These are phyloP conservation scores for Pseudogymnoascus sp. DNA, from an alignment of 2,329 filamentous ascomycete species.

Conservation along the genomic window DNA sequence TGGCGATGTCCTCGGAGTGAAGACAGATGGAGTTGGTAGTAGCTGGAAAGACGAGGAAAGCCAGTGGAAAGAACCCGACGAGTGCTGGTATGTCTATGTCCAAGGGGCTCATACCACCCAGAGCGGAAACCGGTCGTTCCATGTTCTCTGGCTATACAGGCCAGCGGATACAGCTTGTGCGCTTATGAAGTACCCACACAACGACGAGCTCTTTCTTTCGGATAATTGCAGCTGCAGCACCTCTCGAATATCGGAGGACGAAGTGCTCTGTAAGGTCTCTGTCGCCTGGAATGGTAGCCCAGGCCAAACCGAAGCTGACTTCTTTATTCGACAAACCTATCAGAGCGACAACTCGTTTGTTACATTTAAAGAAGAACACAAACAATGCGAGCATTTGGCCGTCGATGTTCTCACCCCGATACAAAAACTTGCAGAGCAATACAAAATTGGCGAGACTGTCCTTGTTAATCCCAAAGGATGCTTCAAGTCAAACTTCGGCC, in stretches of 20 bases:
- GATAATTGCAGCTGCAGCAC: conserved; percentile 63
- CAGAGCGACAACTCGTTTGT: conserved; percentile 54
- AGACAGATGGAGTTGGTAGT: conserved; percentile 39
- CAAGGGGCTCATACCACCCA: conserved; percentile 42
- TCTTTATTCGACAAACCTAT: conserved; percentile 68
- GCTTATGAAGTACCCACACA: conserved; percentile 58
- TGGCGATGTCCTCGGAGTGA: conserved; percentile 44
- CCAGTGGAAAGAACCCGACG: conserved; percentile 36
- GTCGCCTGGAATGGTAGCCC: conserved; percentile 52
- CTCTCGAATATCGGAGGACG: conserved; percentile 41
- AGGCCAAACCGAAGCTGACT: conserved; percentile 29
- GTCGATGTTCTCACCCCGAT: conserved; percentile 14
- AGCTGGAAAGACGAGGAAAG: conserved; percentile 48
- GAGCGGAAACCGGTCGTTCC: conserved; percentile 40
- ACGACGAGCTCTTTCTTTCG: conserved; percentile 69
- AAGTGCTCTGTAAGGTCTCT: conserved; percentile 50
- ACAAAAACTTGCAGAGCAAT: conserved; percentile 25
- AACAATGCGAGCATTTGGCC: conserved; percentile 42
- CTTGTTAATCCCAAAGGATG: conserved; percentile 16
- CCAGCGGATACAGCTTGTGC: conserved; percentile 65
- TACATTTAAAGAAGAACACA: conserved; percentile 47
- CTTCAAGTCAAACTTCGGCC: conserved; percentile 36
- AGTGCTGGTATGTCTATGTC: conserved; percentile 66
- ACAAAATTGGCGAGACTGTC: conserved; percentile 52
- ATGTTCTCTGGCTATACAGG: conserved; percentile 68